Conservation (phyloP, 148 eudicot species). For the Hydrangea macrophylla region DNA sequence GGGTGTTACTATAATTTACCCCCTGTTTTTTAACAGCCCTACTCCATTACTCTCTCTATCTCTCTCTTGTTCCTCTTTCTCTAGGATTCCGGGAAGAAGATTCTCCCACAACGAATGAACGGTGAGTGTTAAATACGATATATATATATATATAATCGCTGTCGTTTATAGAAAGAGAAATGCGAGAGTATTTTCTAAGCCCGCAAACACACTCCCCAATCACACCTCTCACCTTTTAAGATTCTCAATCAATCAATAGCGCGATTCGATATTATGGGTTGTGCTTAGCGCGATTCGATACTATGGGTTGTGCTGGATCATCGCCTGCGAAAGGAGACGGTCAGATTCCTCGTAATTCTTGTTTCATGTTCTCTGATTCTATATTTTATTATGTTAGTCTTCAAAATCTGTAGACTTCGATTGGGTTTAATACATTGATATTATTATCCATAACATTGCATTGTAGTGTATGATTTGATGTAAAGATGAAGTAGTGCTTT, state of each 20-base stretch:
- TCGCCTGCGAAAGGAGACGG: constrained; percentile 31
- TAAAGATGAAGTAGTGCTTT: background rate
- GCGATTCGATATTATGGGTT: too few relatives aligned
- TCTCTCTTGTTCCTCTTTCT: too few relatives aligned
- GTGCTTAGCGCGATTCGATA: background rate
- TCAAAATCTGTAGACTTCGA: too few relatives aligned
- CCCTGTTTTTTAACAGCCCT: too few relatives aligned
- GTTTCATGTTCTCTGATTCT: background rate
- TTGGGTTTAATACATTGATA: background rate
- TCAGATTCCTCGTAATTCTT: constrained; percentile 11
- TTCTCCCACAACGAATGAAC: background rate
- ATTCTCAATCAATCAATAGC: background rate
- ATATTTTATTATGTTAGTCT: background rate
- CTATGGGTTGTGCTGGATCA: constrained; percentile 35
- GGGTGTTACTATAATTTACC: too few relatives aligned
- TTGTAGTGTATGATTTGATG: background rate
- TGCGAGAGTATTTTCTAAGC: background rate
- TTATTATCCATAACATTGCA: background rate
- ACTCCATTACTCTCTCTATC: background rate
- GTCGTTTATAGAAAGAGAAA: background rate
- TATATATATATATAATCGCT: too few relatives aligned
- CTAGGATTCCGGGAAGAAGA: background rate
- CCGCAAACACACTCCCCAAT: background rate
- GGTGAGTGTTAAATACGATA: background rate
- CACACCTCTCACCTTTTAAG: background rate